These are phyloP conservation scores for Kluyveromyces nonfermentans DNA, from an alignment of 805 yeast species.

Conservation along the genomic window DNA sequence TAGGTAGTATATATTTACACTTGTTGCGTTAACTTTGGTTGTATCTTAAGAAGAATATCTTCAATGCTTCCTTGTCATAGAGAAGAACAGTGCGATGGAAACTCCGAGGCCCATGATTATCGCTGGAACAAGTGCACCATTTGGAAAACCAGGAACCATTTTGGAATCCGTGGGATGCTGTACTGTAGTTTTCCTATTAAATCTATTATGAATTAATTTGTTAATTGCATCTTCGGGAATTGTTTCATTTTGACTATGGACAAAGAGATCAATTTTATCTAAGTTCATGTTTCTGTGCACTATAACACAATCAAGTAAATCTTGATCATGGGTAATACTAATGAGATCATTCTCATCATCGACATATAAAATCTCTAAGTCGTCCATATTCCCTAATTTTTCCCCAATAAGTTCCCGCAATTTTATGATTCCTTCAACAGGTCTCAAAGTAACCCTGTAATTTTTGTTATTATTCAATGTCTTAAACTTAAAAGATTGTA, in stretches of 20 bases:
- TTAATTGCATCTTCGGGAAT: conserved; percentile 22
- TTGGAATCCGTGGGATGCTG: conserved; percentile 3
- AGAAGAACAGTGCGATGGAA: conserved; percentile 45
- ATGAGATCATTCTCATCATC: conserved; percentile 84
- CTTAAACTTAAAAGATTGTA: conserved; percentile 63
- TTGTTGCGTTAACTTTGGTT: no score
- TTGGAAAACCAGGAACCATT: conserved; percentile 46
- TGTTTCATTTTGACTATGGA: conserved; percentile 56
- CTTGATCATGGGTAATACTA: conserved; percentile 64
- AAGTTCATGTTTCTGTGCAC: conserved; percentile 39
- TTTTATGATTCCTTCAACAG: conserved; percentile 43
- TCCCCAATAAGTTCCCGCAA: conserved; percentile 35
- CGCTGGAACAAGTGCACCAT: conserved; percentile 55
- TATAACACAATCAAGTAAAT: conserved; percentile 62
- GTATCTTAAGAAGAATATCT: not conserved
- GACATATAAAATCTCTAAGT: conserved; percentile 60
- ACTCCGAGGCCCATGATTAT: conserved; percentile 52
- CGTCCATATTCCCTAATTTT: conserved; percentile 26
- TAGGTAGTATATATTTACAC: no score
- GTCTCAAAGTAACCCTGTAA: conserved; percentile 57
- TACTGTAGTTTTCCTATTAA: conserved; percentile 8
- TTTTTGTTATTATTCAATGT: conserved; percentile 54
- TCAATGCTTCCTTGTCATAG: conserved; percentile 36
- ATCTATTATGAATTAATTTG: conserved; percentile 10
- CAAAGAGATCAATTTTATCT: conserved; percentile 60